Conservation (phyloP, 768 basidiomycete species). For the Gymnopilus dilepis region DNA sequence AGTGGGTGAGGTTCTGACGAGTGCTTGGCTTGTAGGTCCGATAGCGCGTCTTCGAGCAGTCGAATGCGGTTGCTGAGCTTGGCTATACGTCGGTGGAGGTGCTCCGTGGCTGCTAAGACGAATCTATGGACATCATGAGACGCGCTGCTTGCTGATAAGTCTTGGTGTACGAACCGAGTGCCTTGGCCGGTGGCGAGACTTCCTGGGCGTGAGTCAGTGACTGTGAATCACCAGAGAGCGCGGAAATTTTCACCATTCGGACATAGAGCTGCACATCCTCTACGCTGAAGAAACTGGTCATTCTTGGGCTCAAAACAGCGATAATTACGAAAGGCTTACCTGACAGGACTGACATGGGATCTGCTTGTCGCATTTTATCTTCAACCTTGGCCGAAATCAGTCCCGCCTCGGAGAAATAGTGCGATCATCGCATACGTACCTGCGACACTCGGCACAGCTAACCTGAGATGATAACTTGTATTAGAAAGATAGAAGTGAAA, state of each 20-base stretch:
- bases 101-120: conserved; percentile 69
- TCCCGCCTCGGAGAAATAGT: conserved; percentile 19
- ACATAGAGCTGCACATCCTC: conserved; percentile 73
- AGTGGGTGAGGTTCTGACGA: conserved; percentile 65
- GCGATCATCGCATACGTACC: conserved; percentile 70
- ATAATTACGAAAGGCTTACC: conserved; percentile 39
- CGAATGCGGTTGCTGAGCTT: conserved; percentile 59
- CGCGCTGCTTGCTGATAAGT: background rate
- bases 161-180: conserved; percentile 55
- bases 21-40: conserved; percentile 51
- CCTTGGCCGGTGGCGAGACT: conserved; percentile 83
- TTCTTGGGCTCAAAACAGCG: conserved; percentile 1
- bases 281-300: conserved; percentile 41
- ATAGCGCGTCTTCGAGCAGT: conserved; percentile 65
- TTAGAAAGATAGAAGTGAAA: conserved; percentile 13
- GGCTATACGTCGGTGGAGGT: conserved; percentile 62
- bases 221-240: conserved; percentile 8
- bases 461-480: conserved; percentile 44
- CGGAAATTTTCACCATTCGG: conserved; percentile 60
- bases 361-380: conserved; percentile 85
- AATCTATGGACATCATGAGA: conserved; percentile 28
- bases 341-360: conserved; percentile 81
- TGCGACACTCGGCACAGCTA: conserved; percentile 80
- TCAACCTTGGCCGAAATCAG: conserved; percentile 48
- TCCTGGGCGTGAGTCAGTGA: conserved; percentile 40